Conservation (phyloP, 306 rosid genomes). For the Phaseolus lunatus region DNA sequence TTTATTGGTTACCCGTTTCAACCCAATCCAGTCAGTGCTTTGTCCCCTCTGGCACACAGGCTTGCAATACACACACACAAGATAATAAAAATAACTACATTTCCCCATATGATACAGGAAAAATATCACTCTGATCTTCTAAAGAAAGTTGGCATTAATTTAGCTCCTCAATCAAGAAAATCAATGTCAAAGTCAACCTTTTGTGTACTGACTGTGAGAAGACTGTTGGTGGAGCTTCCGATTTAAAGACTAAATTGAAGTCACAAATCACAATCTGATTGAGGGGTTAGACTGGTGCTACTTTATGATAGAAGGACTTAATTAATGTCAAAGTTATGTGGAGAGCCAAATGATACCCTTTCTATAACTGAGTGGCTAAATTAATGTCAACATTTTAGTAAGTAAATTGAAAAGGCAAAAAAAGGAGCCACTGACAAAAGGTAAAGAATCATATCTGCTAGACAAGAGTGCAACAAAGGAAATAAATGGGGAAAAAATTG, state of each 20-base stretch:
- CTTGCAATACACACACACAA: not conserved
- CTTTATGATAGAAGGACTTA: not conserved
- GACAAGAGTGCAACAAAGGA: not conserved
- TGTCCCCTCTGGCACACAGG: slow-evolving; percentile 6
- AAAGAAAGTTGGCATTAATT: slow-evolving; percentile 19
- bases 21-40: not conserved
- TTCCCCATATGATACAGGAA: not conserved
- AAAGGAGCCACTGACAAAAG: not conserved
- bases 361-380: not conserved
- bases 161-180: slow-evolving; percentile 17
- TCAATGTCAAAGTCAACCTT: slow-evolving; percentile 8
- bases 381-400: slow-evolving; percentile 25
- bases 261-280: not conserved
- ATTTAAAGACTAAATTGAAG: slow-evolving; percentile 28
- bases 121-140: slow-evolving; percentile 13
- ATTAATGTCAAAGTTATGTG: slow-evolving; percentile 7
- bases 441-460: slow-evolving; percentile 29
- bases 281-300: not conserved
- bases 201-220: not conserved
- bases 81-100: slow-evolving; percentile 3
- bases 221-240: slow-evolving; percentile 13
- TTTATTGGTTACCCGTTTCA: slow-evolving; percentile 5
- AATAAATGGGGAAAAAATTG: slow-evolving; percentile 22
- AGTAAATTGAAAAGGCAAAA: not conserved
- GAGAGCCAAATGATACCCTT: slow-evolving; percentile 17